phyloP scores from a whole-genome alignment of 1,284 basidiomycete genomes.

The Ceratobasidium sp. region DNA sequence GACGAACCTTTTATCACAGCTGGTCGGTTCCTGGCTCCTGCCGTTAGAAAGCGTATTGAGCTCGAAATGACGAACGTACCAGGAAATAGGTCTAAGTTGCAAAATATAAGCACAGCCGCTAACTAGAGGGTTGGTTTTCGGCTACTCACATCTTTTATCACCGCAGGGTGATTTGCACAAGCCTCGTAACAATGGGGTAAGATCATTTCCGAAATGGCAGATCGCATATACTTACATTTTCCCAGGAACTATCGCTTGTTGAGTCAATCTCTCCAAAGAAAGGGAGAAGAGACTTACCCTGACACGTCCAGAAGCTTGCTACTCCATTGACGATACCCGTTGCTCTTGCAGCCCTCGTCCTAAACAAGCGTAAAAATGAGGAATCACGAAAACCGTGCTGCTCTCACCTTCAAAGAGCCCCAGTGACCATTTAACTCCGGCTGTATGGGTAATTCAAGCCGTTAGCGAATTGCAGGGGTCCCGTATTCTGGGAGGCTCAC shows the following conservation, averaged over 20 bases:
- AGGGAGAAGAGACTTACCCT: not conserved
- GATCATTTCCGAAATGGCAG: not conserved
- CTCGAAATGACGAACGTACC: not conserved
- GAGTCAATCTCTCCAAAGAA: not conserved
- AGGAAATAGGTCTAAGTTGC: not conserved
- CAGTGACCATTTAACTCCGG: constrained; percentile 23
- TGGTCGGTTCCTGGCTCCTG: constrained; percentile 11
- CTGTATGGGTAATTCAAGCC: not conserved
- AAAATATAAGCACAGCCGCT: not conserved
- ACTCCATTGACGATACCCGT: constrained; percentile 24
- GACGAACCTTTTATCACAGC: constrained; percentile 17
- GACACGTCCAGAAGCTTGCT: constrained; percentile 10
- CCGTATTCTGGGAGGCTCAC: not conserved
- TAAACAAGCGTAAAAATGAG: not conserved
- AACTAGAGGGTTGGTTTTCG: too few species aligned
- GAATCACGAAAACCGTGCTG: not conserved
- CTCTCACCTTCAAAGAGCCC: constrained; percentile 12
- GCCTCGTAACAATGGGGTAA: not conserved
- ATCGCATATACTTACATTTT: not conserved
- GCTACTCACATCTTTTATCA: constrained; percentile 11
- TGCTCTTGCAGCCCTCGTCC: constrained; percentile 24
- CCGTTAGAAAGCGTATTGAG: not conserved
- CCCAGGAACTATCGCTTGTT: not conserved
- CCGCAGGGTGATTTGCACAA: constrained; percentile 1
- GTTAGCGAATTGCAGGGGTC: not conserved